Evolutionary conservation across 2,329 filamentous ascomycete genomes (phyloP).

Genomic region (Fusarium nisikadoi): DNA sequence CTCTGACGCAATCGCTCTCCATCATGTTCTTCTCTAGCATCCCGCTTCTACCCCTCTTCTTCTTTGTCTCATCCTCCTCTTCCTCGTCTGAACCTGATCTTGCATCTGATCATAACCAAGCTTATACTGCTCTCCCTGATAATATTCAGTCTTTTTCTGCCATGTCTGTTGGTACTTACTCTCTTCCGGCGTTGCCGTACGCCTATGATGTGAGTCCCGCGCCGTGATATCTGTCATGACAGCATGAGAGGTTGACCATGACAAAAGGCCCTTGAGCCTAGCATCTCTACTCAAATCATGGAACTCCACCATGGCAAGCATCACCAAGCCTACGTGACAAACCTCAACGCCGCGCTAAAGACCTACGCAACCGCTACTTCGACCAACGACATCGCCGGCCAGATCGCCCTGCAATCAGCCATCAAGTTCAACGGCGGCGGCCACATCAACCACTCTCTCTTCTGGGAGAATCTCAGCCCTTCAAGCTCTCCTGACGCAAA

Average conservation of each 20-base stretch:
- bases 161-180: constrained; percentile 61
- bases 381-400: constrained; percentile 68
- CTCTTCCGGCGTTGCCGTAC: constrained; percentile 74
- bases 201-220: constrained; percentile 70
- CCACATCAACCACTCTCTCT: constrained; percentile 92
- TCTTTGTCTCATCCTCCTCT: constrained; percentile 11
- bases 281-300: constrained; percentile 84
- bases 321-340: constrained; percentile 81
- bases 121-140: not conserved
- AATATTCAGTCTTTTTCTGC: constrained; percentile 4
- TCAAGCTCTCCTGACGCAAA: constrained; percentile 67
- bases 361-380: constrained; percentile 67
- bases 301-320: constrained; percentile 83
- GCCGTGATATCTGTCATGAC: not conserved
- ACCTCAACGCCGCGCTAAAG: constrained; percentile 74
- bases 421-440: constrained; percentile 92
- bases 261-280: constrained; percentile 72
- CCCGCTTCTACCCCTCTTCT: constrained; percentile 34
- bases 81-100: constrained; percentile 1
- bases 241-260: not conserved
- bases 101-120: constrained; percentile 7
- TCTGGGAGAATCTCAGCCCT: constrained; percentile 86
- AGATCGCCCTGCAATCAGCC: constrained; percentile 74
- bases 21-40: constrained; percentile 18
- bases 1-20: constrained; percentile 34